A percentile compares a stretch with the other conserved stretches of the same genome.
Evolutionary conservation across 352 stramenopile species (phyloP).

Genomic region (Pseudoperonospora humuli): DNA sequence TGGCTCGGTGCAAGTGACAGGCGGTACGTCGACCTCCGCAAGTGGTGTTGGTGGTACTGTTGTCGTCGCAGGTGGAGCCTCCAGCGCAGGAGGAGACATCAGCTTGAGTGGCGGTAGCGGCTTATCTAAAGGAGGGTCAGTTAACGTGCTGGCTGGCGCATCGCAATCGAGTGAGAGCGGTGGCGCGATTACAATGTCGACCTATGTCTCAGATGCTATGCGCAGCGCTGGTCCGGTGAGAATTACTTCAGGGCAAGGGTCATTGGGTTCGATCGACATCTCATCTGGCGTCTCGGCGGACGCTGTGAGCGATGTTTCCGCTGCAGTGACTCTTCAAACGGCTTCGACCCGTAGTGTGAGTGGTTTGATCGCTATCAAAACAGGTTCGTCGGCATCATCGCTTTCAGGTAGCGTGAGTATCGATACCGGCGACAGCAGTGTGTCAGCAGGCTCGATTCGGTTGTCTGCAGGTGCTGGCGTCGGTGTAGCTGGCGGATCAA

Average conservation of each 20-base stretch:
- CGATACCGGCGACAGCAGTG: conserved; percentile 6
- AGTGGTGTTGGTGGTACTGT: conserved; percentile 10
- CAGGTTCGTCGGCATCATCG: conserved; percentile 6
- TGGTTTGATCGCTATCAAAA: conserved; percentile 5
- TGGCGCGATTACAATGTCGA: conserved; percentile 4
- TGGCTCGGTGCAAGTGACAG: conserved; percentile 4
- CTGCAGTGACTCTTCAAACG: conserved; percentile 11
- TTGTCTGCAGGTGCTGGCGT: conserved; percentile 8
- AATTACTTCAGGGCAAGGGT: conserved; percentile 10
- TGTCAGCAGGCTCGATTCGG: conserved; percentile 4
- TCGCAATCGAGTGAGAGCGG: conserved; percentile 2
- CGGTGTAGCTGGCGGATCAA: conserved; percentile 8
- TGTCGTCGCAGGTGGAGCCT: conserved; percentile 7
- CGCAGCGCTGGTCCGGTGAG: conserved; percentile 13
- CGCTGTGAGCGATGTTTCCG: conserved; percentile 7
- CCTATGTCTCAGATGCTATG: conserved; percentile 11
- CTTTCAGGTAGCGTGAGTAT: conserved; percentile 12
- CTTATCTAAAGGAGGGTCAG: conserved; percentile 21
- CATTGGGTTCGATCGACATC: conserved; percentile 15
- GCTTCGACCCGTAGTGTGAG: conserved; percentile 10
- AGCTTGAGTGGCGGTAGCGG: conserved; percentile 12
- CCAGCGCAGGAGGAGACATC: conserved; percentile 14
- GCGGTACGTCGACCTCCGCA: conserved; percentile 6
- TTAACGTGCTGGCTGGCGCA: conserved; percentile 10
- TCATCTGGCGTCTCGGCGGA: conserved; percentile 5